Evolutionary conservation across 208 protist genomes (phyloP), one percentile per base, ranked within the genome.

Genomic region (Polymyxa betae): DNA sequence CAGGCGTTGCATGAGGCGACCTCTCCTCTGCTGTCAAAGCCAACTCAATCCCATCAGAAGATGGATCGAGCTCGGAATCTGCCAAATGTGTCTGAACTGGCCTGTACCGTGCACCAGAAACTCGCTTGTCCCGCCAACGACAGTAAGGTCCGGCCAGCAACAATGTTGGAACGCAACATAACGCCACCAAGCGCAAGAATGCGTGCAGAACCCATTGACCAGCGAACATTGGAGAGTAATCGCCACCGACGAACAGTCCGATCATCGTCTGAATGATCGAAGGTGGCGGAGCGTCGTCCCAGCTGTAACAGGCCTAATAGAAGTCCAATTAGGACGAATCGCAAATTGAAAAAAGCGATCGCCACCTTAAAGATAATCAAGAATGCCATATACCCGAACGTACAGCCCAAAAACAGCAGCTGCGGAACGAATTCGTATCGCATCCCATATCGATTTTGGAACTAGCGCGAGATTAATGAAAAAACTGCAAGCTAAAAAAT

Each of bases 321-420:
- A 16, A 66, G n/a, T n/a, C n/a, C n/a, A n/a, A n/a, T n/a, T n/a
- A n/a, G n/a, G n/a, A n/a, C n/a, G n/a, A n/a, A 68, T n/a, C n/a
- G n/a, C n/a, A n/a, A n/a, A n/a, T n/a, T n/a, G 41, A 88, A 38
- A 43, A 38, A 89, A 44, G 35, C 45, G 88, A 89, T 29, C n/a
- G 41, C 35, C 88, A 66, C 54, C 95, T 99, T 99, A 88, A 97
- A 92, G 64, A 99, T 93, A 88, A 99, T 99, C 24, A 99, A 92
- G 90, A 99, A 93, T 40, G 94, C 94, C 95, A 99, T 96, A 94
- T 99, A 99, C 72, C 91, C 94, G 91, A 96, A 96, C 89, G 95
- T 95, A 60, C 78, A 88, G 35, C 93, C 68, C 5, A 99, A 92
- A 93, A 99, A 99, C n/a, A 98, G 66, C 0, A 99, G 92, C 95